A percentile compares a stretch with the other conserved stretches of the same genome.
These are phyloP conservation scores for Triadica sebifera DNA, from an alignment of 345 rosid species.

Conservation along the genomic window DNA sequence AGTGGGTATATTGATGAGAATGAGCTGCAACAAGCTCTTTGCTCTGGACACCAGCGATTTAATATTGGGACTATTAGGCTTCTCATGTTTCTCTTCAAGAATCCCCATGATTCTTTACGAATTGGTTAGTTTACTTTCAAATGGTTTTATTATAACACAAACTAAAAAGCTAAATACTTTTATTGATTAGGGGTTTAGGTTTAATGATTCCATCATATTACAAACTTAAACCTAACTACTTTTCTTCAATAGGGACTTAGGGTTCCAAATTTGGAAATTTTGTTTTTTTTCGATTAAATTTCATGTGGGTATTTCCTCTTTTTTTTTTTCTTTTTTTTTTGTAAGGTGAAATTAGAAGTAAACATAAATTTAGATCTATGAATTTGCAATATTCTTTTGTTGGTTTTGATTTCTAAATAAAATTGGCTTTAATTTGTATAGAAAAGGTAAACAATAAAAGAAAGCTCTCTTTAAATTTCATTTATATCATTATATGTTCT, in stretches of 20 bases:
- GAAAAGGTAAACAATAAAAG: not conserved
- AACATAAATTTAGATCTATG: too few species aligned
- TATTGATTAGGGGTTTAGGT: not conserved
- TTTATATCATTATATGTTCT: constrained; percentile 8
- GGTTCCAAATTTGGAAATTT: too few species aligned
- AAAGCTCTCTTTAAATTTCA: not conserved
- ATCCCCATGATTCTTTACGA: constrained; percentile 43
- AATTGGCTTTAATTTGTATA: too few species aligned
- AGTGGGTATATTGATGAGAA: constrained; percentile 64
- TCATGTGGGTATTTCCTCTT: not conserved
- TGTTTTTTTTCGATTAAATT: not conserved
- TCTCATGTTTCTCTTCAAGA: constrained; percentile 66
- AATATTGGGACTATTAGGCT: constrained; percentile 48
- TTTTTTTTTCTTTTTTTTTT: too few species aligned
- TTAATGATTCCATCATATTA: not conserved
- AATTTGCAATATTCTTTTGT: too few species aligned
- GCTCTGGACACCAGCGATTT: constrained; percentile 49
- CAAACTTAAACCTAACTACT: not conserved
- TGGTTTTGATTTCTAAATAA: too few species aligned
- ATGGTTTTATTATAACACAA: too few species aligned
- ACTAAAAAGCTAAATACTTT: not conserved
- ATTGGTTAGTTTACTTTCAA: constrained; percentile 46
- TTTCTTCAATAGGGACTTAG: too few species aligned
- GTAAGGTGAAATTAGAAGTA: too few species aligned
- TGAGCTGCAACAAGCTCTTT: constrained; percentile 58